A percentile compares a stretch with the other conserved stretches of the same genome.
Evolutionary conservation across 306 rosid species (phyloP).

Genomic region (Gastrolobium villosum): DNA sequence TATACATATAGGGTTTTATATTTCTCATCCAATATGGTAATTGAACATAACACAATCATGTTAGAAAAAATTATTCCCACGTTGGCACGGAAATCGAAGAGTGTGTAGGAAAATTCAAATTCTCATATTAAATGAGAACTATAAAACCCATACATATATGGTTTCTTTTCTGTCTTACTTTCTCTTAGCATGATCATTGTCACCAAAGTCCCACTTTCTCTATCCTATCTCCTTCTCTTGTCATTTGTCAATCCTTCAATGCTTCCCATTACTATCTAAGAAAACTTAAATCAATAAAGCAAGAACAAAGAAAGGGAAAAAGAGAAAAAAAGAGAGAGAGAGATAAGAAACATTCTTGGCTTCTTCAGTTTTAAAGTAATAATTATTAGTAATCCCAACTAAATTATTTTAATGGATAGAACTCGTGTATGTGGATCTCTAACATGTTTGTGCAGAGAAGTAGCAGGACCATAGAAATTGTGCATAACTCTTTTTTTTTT

Average conservation of each 20-base stretch:
- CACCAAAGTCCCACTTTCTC: conserved; percentile 55
- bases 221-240: conserved; percentile 52
- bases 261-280: conserved; percentile 40
- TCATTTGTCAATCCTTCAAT: conserved; percentile 51
- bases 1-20: too few species aligned
- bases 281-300: conserved; percentile 23
- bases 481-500: not conserved
- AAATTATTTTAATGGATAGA: not conserved
- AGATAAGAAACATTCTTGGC: not conserved
- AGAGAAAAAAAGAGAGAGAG: not conserved
- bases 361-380: conserved; percentile 14
- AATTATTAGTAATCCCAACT: not conserved
- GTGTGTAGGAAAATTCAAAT: too few species aligned
- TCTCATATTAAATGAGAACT: too few species aligned
- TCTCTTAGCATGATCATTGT: conserved; percentile 53
- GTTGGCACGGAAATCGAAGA: too few species aligned
- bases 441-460: not conserved
- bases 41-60: too few species aligned
- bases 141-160: too few species aligned
- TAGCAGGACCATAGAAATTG: not conserved
- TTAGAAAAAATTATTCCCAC: too few species aligned
- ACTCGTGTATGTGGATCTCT: not conserved
- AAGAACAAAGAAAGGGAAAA: not conserved
- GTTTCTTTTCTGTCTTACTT: conserved; percentile 55
- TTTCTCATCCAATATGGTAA: too few species aligned